Evolutionary conservation across 1,284 basidiomycete species (phyloP).

Genomic region (Rhodotorula sp.): DNA sequence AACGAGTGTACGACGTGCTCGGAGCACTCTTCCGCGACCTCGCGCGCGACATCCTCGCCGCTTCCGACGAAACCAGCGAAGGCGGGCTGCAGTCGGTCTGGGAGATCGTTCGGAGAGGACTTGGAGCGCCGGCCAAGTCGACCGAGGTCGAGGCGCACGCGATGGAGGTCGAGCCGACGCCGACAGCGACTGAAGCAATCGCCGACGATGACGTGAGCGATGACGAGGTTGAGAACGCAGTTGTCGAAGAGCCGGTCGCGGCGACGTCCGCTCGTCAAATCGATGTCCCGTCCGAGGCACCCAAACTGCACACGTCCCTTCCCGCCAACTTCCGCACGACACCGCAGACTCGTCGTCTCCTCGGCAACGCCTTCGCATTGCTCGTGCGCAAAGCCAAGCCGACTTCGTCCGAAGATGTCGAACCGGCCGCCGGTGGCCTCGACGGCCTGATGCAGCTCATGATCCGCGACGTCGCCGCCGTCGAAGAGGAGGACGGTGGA

Average conservation of each 20-base stretch:
- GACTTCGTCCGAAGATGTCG: constrained; percentile 4
- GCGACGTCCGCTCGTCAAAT: constrained; percentile 25
- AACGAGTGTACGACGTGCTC: constrained; percentile 42
- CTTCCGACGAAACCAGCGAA: not conserved
- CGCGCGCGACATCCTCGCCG: constrained; percentile 35
- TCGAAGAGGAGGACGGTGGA: constrained; percentile 24
- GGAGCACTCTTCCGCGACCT: constrained; percentile 43
- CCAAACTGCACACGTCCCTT: constrained; percentile 5
- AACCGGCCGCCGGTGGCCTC: constrained; percentile 6
- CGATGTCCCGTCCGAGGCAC: not conserved
- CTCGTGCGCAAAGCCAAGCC: constrained; percentile 41
- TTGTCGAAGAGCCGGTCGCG: constrained; percentile 19
- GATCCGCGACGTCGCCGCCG: constrained; percentile 23
- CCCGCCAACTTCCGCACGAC: constrained; percentile 38
- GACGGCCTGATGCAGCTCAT: constrained; percentile 27
- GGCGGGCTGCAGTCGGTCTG: constrained; percentile 37
- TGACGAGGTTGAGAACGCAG: constrained; percentile 17
- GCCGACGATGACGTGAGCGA: constrained; percentile 1
- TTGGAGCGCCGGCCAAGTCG: constrained; percentile 19
- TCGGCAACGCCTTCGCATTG: constrained; percentile 43
- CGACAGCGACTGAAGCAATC: not conserved
- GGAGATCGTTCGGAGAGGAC: constrained; percentile 29
- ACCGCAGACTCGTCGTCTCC: constrained; percentile 42
- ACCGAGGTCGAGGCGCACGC: not conserved
- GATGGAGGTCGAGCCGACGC: constrained; percentile 1